phyloP scores from a whole-genome alignment of 352 stramenopile genomes.

The Achlya hypogyna region DNA sequence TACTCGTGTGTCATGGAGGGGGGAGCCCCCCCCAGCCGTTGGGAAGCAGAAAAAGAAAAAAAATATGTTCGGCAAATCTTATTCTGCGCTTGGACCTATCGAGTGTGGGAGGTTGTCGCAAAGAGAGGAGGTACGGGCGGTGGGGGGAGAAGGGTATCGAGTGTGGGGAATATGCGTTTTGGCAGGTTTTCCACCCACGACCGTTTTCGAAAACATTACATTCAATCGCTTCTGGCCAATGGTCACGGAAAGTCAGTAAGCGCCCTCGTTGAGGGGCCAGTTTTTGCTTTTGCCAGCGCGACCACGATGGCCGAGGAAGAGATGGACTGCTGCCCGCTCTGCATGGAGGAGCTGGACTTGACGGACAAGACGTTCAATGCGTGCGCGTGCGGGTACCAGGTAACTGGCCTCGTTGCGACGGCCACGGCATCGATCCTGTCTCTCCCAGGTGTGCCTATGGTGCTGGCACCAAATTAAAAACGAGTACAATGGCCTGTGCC shows the following conservation, averaged over 20 bases:
- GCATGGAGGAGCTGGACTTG: slow-evolving; percentile 97
- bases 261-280: slow-evolving; percentile 7
- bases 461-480: slow-evolving; percentile 99
- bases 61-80: too few species aligned
- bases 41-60: too few species aligned
- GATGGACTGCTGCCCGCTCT: slow-evolving; percentile 93
- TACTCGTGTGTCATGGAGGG: too few species aligned
- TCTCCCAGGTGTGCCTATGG: slow-evolving; percentile 94
- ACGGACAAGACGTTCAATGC: slow-evolving; percentile 98
- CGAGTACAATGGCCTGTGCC: slow-evolving; percentile 96
- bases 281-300: slow-evolving; percentile 11
- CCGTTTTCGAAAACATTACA: neutral
- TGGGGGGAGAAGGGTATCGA: neutral
- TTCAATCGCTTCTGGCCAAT: slow-evolving; percentile 17
- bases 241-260: slow-evolving; percentile 18
- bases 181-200: slow-evolving; percentile 7
- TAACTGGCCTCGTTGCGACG: slow-evolving; percentile 19
- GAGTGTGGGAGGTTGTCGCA: too few species aligned
- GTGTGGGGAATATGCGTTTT: neutral
- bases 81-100: too few species aligned
- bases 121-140: neutral
- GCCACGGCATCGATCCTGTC: neutral
- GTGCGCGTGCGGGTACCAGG: slow-evolving; percentile 98
- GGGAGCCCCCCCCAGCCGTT: too few species aligned
- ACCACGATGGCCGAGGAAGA: slow-evolving; percentile 65